Base-by-base conservation (phyloP, 2,329 filamentous ascomycete species). In the Periconia sp. region DNA sequence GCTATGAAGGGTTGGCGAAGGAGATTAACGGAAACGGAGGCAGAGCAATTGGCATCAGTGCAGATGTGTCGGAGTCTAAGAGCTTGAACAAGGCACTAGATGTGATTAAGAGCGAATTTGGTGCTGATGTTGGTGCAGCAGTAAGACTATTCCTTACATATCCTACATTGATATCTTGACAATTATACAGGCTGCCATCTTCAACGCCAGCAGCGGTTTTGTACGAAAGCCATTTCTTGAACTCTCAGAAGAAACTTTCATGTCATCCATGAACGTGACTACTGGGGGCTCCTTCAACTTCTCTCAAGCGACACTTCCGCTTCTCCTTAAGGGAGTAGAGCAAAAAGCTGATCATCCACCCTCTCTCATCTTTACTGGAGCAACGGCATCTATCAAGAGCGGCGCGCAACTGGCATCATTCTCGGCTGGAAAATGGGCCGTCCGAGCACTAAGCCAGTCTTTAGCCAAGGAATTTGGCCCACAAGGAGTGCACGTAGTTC, bases 401-500 rank as follows among this genome's bases (percentile, higher is more conserved):
- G 86, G 83, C 7, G 84, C 88, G 0, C 73, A 75, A 9, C 87
- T 90, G 67, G 75, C 83, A 1, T 73, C 80, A 5, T 95, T 96
- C 61, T 86, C 89, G 0, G 82, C 84, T 2, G 87, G 86, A 19
- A 95, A 95, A 66, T 95, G 89, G 64, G 89, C 88, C 3, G 73
- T 87, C 56, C 78, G 90, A 23, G 89, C 85, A 0, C 71, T 95
- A 36, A 79, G 81, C 0, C 89, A 92, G 69, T 87, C 82, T 21
- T 76, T 95, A 16, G 88, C 90, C 0, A 81, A 87, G 43, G 91
- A 95, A 66, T 95, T 94, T 68, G 88, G 87, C 0, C 89, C 91
- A 0, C 78, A 88, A 66, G 91, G 91, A 2, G 81, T 96, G 2
- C 91, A 95, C 67, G 86, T 95, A 1, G 82, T 86, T 0, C 88